Conservation (phyloP, 2,329 filamentous ascomycete species). For the Sporothrix euskadiensis region DNA sequence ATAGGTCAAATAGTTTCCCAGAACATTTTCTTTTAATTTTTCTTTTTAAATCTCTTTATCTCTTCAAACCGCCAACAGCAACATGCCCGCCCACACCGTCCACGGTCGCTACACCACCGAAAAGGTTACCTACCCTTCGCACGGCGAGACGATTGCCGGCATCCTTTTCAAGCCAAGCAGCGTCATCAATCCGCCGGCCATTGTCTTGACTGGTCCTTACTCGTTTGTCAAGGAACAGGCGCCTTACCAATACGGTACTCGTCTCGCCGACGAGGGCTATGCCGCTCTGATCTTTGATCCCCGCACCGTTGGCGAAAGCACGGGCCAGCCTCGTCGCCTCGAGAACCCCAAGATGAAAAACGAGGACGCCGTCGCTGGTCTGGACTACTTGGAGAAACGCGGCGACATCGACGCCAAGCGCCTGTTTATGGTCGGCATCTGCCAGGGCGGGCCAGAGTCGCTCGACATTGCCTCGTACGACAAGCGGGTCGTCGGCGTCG, state of each 20-base stretch:
- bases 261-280: constrained; percentile 25
- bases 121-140: constrained; percentile 24
- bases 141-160: constrained; percentile 23
- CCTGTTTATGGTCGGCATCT: constrained; percentile 22
- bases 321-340: constrained; percentile 18
- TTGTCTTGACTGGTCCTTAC: constrained; percentile 22
- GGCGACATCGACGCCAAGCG: constrained; percentile 20
- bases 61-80: neutral
- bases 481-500: constrained; percentile 18
- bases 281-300: constrained; percentile 19
- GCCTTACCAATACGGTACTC: constrained; percentile 15
- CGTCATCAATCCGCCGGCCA: constrained; percentile 16
- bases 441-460: constrained; percentile 23
- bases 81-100: neutral
- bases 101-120: constrained; percentile 25
- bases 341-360: constrained; percentile 24
- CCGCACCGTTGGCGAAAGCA: constrained; percentile 24
- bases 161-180: constrained; percentile 18
- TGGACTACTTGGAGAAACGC: constrained; percentile 15
- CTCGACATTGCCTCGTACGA: constrained; percentile 24
- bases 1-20: neutral
- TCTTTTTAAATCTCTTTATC: too few species aligned
- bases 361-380: constrained; percentile 19
- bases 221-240: constrained; percentile 23
- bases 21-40: neutral